Conservation (phyloP, 331 rosid genomes). For the Acacia pycnantha region DNA sequence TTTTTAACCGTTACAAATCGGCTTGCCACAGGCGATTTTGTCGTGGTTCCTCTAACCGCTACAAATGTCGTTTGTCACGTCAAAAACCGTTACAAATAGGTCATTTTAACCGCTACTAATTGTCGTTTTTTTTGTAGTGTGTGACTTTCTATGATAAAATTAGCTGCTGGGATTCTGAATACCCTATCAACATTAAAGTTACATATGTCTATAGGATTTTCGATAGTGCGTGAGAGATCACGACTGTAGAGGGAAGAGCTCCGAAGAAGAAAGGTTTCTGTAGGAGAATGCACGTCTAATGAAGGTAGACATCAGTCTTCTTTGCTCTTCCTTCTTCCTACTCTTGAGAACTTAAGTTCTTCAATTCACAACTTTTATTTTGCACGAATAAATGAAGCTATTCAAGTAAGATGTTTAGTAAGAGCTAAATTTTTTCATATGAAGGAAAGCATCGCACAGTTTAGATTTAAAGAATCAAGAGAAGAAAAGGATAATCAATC, state of each 20-base stretch:
- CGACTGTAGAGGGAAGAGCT: conserved; percentile 30
- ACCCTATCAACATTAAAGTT: conserved; percentile 22
- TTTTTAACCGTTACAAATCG: too few species aligned
- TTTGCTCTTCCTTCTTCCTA: not conserved
- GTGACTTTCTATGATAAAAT: conserved; percentile 56
- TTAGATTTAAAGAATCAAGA: not conserved
- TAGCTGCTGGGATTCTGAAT: conserved; percentile 33
- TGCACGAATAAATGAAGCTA: conserved; percentile 5
- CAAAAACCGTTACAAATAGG: too few species aligned
- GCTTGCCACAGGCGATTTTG: too few species aligned
- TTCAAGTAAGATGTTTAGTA: not conserved
- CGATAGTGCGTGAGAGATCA: conserved; percentile 14
- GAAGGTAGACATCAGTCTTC: conserved; percentile 47
- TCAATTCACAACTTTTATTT: not conserved
- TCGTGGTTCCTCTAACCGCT: too few species aligned
- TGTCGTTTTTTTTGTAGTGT: too few species aligned
- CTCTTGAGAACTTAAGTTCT: not conserved
- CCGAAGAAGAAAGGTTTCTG: conserved; percentile 49
- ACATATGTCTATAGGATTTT: conserved; percentile 19
- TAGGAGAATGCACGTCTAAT: conserved; percentile 52
- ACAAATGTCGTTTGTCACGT: too few species aligned
- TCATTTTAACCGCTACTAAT: too few species aligned
- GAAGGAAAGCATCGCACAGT: not conserved
- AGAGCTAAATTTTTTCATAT: not conserved
- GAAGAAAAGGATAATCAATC: not conserved